Percentiles rank a stretch among this genome's conserved stretches.
Evolutionary conservation across 1,139 yeast genomes (phyloP).

Genomic region (Candida frijolesensis): DNA sequence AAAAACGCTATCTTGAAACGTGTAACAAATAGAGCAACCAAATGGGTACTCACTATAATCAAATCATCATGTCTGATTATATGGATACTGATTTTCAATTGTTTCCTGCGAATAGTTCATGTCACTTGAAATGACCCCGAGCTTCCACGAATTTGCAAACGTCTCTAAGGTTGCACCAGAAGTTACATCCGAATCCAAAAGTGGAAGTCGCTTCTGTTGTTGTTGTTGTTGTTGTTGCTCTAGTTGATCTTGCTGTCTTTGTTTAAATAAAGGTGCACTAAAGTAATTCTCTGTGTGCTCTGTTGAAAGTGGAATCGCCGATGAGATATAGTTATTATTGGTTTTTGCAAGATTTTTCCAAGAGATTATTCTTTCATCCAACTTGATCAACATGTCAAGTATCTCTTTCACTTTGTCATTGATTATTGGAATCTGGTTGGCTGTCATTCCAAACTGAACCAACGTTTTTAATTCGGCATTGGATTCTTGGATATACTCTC

Average conservation of each 20-base stretch:
- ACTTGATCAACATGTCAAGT: slow-evolving; percentile 17
- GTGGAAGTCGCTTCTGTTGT: background rate
- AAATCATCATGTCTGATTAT: background rate
- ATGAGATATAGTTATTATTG: slow-evolving; percentile 15
- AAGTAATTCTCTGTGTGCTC: slow-evolving; percentile 15
- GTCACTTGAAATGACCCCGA: slow-evolving; percentile 8
- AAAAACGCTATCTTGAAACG: background rate
- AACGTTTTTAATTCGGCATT: slow-evolving; percentile 28
- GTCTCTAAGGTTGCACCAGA: slow-evolving; percentile 3
- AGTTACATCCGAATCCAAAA: background rate
- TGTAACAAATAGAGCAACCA: background rate
- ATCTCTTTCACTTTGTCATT: slow-evolving; percentile 27
- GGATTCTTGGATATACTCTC: slow-evolving; percentile 27
- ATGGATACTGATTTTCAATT: background rate
- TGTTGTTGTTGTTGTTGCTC: background rate
- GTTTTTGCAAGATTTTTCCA: slow-evolving; percentile 22
- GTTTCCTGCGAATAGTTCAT: slow-evolving; percentile 4
- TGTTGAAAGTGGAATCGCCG: slow-evolving; percentile 16
- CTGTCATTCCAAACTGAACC: slow-evolving; percentile 37
- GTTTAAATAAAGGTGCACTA: slow-evolving; percentile 9
- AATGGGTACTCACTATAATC: background rate
- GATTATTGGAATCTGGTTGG: slow-evolving; percentile 21
- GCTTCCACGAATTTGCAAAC: slow-evolving; percentile 9
- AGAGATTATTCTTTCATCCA: slow-evolving; percentile 15
- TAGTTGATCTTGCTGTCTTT: slow-evolving; percentile 1